Conservation (phyloP, 2,329 filamentous ascomycete genomes). For the Fusarium neocosmosporiellum region DNA sequence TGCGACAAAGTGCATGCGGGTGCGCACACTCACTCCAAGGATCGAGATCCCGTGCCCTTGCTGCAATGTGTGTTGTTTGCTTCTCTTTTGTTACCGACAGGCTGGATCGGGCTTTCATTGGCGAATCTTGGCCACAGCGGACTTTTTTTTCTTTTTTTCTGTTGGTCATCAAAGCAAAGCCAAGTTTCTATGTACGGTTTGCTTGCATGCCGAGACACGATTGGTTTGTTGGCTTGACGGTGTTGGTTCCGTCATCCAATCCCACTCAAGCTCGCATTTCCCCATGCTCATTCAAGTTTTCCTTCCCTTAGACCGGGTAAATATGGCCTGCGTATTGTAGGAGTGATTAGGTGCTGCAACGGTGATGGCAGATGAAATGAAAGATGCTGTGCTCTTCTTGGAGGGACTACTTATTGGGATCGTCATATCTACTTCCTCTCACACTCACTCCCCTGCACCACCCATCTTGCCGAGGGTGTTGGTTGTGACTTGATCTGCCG, state of each 20-base stretch:
- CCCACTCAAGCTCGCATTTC: slow-evolving; percentile 4
- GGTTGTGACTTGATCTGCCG: slow-evolving; percentile 1
- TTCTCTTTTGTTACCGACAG: slow-evolving; percentile 23
- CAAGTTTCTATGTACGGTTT: slow-evolving; percentile 11
- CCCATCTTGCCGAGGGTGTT: neutral
- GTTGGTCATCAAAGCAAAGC: slow-evolving; percentile 10
- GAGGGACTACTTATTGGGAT: neutral
- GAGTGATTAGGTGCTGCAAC: neutral
- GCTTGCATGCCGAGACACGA: slow-evolving; percentile 11
- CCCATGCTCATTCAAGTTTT: neutral
- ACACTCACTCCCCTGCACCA: neutral
- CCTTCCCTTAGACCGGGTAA: neutral
- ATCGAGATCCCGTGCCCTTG: slow-evolving; percentile 17
- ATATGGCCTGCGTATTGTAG: neutral
- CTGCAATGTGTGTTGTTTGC: neutral
- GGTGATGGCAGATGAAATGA: neutral
- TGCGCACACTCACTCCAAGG: neutral
- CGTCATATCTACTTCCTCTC: neutral
- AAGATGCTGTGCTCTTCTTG: neutral
- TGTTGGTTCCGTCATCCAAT: neutral
- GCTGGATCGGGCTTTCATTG: slow-evolving; percentile 14
- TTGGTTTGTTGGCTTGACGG: slow-evolving; percentile 29
- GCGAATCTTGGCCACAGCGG: neutral
- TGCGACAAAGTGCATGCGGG: neutral
- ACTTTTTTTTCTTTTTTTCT: neutral